Conservation (phyloP, 371 early-diverging fungal genomes). For the Apophysomyces elegans region DNA sequence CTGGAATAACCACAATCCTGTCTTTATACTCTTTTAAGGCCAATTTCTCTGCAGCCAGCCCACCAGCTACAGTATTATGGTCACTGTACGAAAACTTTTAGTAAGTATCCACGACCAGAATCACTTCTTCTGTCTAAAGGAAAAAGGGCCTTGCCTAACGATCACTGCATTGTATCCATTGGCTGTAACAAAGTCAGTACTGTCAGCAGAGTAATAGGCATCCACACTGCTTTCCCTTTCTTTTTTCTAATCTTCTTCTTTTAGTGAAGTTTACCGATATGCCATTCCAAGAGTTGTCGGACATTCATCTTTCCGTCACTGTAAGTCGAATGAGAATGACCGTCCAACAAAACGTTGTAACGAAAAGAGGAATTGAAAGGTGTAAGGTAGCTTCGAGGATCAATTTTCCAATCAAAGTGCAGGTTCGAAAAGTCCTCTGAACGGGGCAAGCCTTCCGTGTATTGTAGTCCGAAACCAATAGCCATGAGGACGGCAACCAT, state of each 20-base stretch:
- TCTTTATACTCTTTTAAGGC: conserved; percentile 59
- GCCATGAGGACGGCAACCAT: conserved; percentile 41
- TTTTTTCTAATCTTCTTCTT: too few relatives aligned
- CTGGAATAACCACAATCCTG: conserved; percentile 70
- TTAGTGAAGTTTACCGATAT: conserved; percentile 46
- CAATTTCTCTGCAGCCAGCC: conserved; percentile 63
- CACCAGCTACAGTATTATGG: conserved; percentile 76
- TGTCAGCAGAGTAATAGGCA: not conserved
- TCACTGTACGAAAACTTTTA: conserved; percentile 45
- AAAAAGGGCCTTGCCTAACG: conserved; percentile 44
- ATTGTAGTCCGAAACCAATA: conserved; percentile 43
- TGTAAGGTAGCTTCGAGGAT: conserved; percentile 59
- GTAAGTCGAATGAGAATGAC: conserved; percentile 71
- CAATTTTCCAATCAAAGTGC: conserved; percentile 61
- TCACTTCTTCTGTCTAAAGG: too few relatives aligned
- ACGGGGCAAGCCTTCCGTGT: conserved; percentile 42
- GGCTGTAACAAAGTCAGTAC: conserved; percentile 33
- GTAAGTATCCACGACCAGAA: too few relatives aligned
- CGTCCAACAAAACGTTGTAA: conserved; percentile 72
- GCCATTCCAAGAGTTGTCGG: conserved; percentile 67
- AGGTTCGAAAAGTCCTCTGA: conserved; percentile 39
- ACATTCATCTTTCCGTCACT: conserved; percentile 74
- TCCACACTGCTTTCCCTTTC: not conserved
- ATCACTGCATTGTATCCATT: conserved; percentile 80
- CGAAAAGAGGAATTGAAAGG: conserved; percentile 62